These are phyloP conservation scores for Spergularia marina DNA, from an alignment of 148 eudicot genomes.

Conservation along the genomic window DNA sequence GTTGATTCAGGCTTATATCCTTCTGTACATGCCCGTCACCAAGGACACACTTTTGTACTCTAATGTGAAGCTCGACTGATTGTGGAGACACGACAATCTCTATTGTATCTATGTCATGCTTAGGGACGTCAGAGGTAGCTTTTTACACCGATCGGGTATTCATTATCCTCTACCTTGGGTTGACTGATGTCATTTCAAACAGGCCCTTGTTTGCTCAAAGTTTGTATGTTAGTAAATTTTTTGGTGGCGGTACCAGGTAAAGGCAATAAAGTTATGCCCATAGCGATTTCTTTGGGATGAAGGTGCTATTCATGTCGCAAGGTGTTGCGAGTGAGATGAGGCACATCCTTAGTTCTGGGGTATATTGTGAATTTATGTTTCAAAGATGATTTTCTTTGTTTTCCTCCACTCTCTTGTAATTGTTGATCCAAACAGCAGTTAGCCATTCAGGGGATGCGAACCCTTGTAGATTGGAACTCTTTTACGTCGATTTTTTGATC, in stretches of 20 bases:
- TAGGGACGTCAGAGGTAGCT: conserved; percentile 18
- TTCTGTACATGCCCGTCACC: conserved; percentile 79
- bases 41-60: conserved; percentile 91
- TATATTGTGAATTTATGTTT: conserved; percentile 14
- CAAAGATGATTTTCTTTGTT: background rate
- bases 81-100: conserved; percentile 11
- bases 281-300: background rate
- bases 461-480: background rate
- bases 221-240: conserved; percentile 3
- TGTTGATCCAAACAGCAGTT: background rate
- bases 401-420: background rate
- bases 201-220: background rate
- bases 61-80: conserved; percentile 85
- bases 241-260: conserved; percentile 3
- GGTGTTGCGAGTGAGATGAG: background rate
- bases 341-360: background rate
- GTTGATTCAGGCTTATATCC: conserved; percentile 59
- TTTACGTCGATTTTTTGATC: background rate
- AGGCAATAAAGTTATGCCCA: background rate
- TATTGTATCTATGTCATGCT: conserved; percentile 18
- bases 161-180: background rate
- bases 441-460: too few relatives aligned
- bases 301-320: background rate
- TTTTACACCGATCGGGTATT: background rate
- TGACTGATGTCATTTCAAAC: conserved; percentile 10